Base-by-base conservation (phyloP, 345 rosid species). In the Zanthoxylum bungeanum region DNA sequence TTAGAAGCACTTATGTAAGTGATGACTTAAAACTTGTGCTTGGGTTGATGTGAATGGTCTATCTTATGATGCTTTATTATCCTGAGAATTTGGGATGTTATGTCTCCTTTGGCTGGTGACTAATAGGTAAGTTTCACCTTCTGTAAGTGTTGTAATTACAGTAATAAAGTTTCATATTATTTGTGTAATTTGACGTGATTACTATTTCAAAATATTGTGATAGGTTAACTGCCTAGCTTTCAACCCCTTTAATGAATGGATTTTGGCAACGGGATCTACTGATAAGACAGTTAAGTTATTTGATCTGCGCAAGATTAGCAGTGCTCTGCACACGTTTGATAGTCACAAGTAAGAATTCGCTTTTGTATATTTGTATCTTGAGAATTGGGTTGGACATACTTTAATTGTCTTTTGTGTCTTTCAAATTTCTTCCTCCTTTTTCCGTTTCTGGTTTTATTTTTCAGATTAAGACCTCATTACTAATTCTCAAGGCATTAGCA, bases 211-310 rank as follows among this genome's bases (percentile, higher is more conserved):
- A 56, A 31, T 74, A 39, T 24, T 70, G 64, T 73, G 67, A 55
- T 73, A 93, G 99, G 98, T 89, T 57, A 96, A 96, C 82, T 96
- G 99, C 83, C 76, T 96, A 78, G 99, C 99, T 37, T 96, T 96
- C 79, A 96, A 96, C 75, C 99, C 99, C 72, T 88, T 93, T 68
- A 96, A 96, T 79, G 99, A 93, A 76, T 96, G 99, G 98, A 89
- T 96, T 72, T 92, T 96, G 77, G 98, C 98, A 1, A 96, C 99
- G 22, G 98, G 99, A 12, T 96, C 99, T 73, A 96, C 99, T 62
- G 99, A 93, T 77, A 96, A 91, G 85, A 96, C 96, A 25, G 99
- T 93, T 66, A 96, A 93, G 85, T 69, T 96, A 61, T 93, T 96
- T 76, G 99, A 96, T 78, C 76, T 93, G 42, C 93, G 98, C 81